Evolutionary conservation across 352 stramenopile genomes (phyloP).

Genomic region (Phytophthora capsici): DNA sequence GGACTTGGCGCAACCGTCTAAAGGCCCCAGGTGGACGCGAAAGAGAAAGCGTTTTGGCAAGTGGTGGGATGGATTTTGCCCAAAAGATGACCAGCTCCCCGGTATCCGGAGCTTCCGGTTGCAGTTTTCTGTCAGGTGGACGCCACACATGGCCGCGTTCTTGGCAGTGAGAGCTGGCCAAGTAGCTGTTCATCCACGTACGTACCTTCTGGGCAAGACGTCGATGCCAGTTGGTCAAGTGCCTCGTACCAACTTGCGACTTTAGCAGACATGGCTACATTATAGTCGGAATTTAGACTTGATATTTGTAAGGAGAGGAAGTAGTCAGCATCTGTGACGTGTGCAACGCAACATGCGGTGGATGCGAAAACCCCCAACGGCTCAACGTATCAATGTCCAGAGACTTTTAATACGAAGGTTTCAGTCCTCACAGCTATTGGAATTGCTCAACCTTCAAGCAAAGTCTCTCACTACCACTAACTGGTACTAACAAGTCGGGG

Average conservation of each 20-base stretch:
- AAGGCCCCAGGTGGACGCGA: conserved; percentile 22
- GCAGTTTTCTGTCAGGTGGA: conserved; percentile 32
- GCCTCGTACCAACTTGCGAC: conserved; percentile 10
- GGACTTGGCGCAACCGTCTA: not conserved
- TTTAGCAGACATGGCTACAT: conserved; percentile 25
- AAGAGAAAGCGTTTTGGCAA: conserved; percentile 36
- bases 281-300: conserved; percentile 28
- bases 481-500: no score
- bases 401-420: conserved; percentile 16
- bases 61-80: conserved; percentile 5
- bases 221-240: conserved; percentile 9
- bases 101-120: conserved; percentile 30
- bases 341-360: conserved; percentile 29
- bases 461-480: no score
- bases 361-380: conserved; percentile 7
- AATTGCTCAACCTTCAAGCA: no score
- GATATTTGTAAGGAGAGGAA: not conserved
- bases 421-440: no score
- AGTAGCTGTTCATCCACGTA: conserved; percentile 33
- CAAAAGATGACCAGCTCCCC: conserved; percentile 18
- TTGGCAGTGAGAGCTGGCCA: conserved; percentile 9
- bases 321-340: conserved; percentile 34
- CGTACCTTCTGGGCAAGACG: conserved; percentile 16
- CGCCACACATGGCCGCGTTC: conserved; percentile 28
- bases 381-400: no score